Evolutionary conservation across 345 rosid genomes (phyloP), one percentile per base, ranked within the genome.

Genomic region (Eucalyptus marginata): DNA sequence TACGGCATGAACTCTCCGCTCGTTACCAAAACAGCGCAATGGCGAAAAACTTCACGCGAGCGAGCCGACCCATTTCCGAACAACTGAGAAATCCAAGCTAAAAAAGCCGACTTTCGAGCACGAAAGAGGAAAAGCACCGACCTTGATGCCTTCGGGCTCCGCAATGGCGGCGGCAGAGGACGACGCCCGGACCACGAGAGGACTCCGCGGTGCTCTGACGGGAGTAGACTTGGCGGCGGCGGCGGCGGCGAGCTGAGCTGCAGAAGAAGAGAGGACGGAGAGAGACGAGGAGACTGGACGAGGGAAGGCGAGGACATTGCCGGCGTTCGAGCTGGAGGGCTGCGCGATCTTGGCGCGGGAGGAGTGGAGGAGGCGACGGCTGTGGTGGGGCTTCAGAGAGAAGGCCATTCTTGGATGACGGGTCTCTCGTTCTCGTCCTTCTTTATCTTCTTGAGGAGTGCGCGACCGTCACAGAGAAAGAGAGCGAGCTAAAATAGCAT

Each of bases 61-160:
- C 54, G 66, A 18, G 22, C 66, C 46, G 20, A 59, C 64, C 49
- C 66, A 33, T 33, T 24, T 5, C 59, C 44, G 11, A 54, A 51
- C 68, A 36, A 17, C 40, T 8, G 27, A 86, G 64, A 54, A 51
- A 24, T 59, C 87, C 14, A n/a, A 44, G 8, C 84, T 25, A 33
- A 86, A 49, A 36, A n/a, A 11, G 44, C 18, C 90, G 90, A 86
- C 36, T n/a, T 33, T 13, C n/a, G 43, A 11, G 22, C 59, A 16
- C n/a, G n/a, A 49, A 88, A 49, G 18, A 40, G 88, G 49, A 17
- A 11, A 36, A 20, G 68, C 13, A 36, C 8, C 59, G 88, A 96
- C 98, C 97, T 95, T 93, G 92, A 95, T 93, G 94, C 95, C 95
- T 93, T 93, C 96, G 24, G 95, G 95, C 90, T 95, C 97, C 3